Evolutionary conservation across 2,329 filamentous ascomycete genomes (phyloP), one percentile per base, ranked within the genome.

Genomic region (Grosmannia huntii): DNA sequence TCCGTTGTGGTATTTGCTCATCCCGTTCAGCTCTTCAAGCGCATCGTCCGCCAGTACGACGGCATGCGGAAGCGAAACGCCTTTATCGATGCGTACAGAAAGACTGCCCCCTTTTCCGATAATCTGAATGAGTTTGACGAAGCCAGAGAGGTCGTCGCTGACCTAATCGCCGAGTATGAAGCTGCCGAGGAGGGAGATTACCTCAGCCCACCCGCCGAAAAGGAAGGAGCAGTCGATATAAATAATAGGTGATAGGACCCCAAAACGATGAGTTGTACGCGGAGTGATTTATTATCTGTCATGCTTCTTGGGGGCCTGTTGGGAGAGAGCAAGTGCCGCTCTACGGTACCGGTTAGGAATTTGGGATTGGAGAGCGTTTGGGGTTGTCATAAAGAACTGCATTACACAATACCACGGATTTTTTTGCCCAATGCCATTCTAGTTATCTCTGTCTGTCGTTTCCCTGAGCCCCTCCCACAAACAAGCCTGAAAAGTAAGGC

Each of bases 61-160:
- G 86, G 88, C 28, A 87, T 99, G 77, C 83, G 94, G 60, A 97
- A 97, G 74, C 87, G 92, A 56, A 97, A 97, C 70, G 94, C 94
- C 55, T 99, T 97, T 72, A 81, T 99, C 67, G 94, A 99, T 66
- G 85, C 84, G 53, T 99, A 99, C 75, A 97, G 96, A 75, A 94
- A 94, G 71, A 95, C 95, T 60, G 86, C 90, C 0, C 90, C 91
- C 1, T 99, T 99, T 71, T 80, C 89, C 0, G 92, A 97, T 64
- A 94, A 91, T 50, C 75, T 99, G 49, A 83, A 88, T 65, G 92
- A 99, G 72, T 99, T 99, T 66, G 95, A 99, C 69, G 91, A 96
- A 72, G 89, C 94, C 38, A 83, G 89, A 64, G 87, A 94, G 68
- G 92, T 97, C 5, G 92, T 97, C 23, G 84, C 86, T 66, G 92